phyloP scores from a whole-genome alignment of 1,284 basidiomycete species.

The Termitomyces sp. region DNA sequence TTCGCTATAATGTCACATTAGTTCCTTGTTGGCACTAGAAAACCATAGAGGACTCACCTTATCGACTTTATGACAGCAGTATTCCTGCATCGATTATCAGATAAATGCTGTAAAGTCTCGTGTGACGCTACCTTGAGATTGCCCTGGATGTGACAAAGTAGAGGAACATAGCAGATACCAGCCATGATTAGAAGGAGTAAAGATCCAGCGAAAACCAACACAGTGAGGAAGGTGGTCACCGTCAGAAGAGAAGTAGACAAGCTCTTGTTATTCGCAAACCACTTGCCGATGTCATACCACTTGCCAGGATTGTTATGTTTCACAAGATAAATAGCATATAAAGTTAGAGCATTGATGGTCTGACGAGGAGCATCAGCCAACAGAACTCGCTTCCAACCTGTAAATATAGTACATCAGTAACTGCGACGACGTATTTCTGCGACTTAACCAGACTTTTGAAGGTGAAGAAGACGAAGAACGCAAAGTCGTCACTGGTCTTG shows the following conservation, averaged over 20 bases:
- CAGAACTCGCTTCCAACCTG: slow-evolving; percentile 93
- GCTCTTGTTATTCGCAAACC: slow-evolving; percentile 57
- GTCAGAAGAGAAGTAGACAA: slow-evolving; percentile 81
- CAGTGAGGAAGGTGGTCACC: slow-evolving; percentile 87
- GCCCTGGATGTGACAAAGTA: slow-evolving; percentile 92
- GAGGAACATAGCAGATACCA: slow-evolving; percentile 85
- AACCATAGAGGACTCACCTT: slow-evolving; percentile 50
- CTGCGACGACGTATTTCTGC: slow-evolving; percentile 3
- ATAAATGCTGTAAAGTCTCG: not conserved
- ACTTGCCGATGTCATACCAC: slow-evolving; percentile 67
- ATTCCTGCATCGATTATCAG: slow-evolving; percentile 60
- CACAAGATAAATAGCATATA: slow-evolving; percentile 87
- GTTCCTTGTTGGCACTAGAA: slow-evolving; percentile 4
- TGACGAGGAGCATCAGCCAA: slow-evolving; percentile 97
- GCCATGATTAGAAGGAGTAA: slow-evolving; percentile 80
- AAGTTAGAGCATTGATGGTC: slow-evolving; percentile 90
- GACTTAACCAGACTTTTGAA: slow-evolving; percentile 78
- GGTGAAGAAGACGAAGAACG: slow-evolving; percentile 98
- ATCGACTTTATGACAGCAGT: slow-evolving; percentile 98
- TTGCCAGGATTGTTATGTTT: slow-evolving; percentile 59
- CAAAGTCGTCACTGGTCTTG: slow-evolving; percentile 94
- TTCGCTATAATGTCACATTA: slow-evolving; percentile 50
- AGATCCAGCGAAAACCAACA: slow-evolving; percentile 82
- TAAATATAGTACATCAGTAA: slow-evolving; percentile 7
- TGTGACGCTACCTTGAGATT: slow-evolving; percentile 72